A percentile compares a stretch with the other conserved stretches of the same genome.
Evolutionary conservation across 2,329 filamentous ascomycete species (phyloP).

Genomic region (Paecilomyces variotii): DNA sequence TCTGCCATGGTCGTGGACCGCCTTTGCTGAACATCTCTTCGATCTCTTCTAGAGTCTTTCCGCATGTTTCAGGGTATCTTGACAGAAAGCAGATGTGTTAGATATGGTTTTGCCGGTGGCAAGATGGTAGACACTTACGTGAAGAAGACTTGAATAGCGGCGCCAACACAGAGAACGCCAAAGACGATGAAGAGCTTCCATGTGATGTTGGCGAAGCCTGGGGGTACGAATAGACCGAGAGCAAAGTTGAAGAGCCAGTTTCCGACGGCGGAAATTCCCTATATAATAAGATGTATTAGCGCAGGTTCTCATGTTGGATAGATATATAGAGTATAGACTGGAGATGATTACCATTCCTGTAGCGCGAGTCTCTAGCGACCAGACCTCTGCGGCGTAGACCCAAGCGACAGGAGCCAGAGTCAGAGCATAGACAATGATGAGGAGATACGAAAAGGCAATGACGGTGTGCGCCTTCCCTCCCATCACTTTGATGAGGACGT

Average conservation of each 20-base stretch:
- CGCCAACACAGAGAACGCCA: conserved; percentile 39
- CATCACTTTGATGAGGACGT: conserved; percentile 46
- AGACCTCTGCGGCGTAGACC: conserved; percentile 60
- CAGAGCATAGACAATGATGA: conserved; percentile 57
- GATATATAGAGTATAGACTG: neutral
- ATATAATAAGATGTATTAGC: neutral
- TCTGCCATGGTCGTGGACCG: conserved; percentile 23
- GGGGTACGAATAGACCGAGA: conserved; percentile 51
- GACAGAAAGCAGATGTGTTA: neutral
- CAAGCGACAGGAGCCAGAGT: conserved; percentile 57
- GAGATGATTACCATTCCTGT: conserved; percentile 44
- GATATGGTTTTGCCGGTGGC: neutral
- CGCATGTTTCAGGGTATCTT: conserved; percentile 27
- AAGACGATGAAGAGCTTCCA: conserved; percentile 48
- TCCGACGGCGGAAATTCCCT: conserved; percentile 42
- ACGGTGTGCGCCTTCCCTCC: conserved; percentile 52
- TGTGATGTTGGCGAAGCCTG: conserved; percentile 51
- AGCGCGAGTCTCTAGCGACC: conserved; percentile 53
- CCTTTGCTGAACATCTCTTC: conserved; percentile 27
- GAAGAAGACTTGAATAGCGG: conserved; percentile 39
- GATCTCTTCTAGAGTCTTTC: conserved; percentile 32
- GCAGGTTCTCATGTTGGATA: too few species aligned
- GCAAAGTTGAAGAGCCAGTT: conserved; percentile 56
- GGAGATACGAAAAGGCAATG: conserved; percentile 58
- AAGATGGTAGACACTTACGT: conserved; percentile 21